Evolutionary conservation across 371 early-diverging fungal species (phyloP).

Genomic region (Umbelopsis sp.): DNA sequence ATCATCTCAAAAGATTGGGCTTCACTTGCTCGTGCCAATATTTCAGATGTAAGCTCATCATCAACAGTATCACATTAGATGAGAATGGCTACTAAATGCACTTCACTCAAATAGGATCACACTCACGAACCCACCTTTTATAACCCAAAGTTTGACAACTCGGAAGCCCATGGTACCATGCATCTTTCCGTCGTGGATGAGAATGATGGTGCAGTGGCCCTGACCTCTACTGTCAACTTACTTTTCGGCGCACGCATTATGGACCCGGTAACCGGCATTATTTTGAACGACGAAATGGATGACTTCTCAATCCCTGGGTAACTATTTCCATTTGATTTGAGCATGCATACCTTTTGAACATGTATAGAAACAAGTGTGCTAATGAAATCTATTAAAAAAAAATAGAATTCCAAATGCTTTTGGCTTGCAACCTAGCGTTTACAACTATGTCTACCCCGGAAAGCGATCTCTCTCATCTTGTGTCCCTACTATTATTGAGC

Average conservation of each 20-base stretch:
- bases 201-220: slow-evolving; percentile 83
- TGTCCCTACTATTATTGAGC: slow-evolving; percentile 86
- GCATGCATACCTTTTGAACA: too few relatives aligned
- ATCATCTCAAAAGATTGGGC: slow-evolving; percentile 77
- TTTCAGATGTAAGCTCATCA: slow-evolving; percentile 57
- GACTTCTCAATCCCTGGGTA: slow-evolving; percentile 94
- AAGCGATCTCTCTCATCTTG: slow-evolving; percentile 95
- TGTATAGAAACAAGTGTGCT: too few relatives aligned
- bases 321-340: background rate
- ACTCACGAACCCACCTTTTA: slow-evolving; percentile 70
- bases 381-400: too few relatives aligned
- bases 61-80: background rate
- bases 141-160: slow-evolving; percentile 73
- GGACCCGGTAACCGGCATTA: slow-evolving; percentile 94
- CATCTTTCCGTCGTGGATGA: slow-evolving; percentile 92
- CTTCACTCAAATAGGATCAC: slow-evolving; percentile 27
- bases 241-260: slow-evolving; percentile 94
- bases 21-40: slow-evolving; percentile 63
- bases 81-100: background rate
- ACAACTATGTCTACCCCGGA: slow-evolving; percentile 84
- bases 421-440: slow-evolving; percentile 81
- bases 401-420: slow-evolving; percentile 73
- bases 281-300: slow-evolving; percentile 98
- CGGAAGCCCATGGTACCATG: slow-evolving; percentile 95
- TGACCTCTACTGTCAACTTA: slow-evolving; percentile 96